A percentile compares a stretch with the other conserved stretches of the same genome.
Conservation (phyloP, 2,329 filamentous ascomycete species). For the Gliomastix tumulicola region DNA sequence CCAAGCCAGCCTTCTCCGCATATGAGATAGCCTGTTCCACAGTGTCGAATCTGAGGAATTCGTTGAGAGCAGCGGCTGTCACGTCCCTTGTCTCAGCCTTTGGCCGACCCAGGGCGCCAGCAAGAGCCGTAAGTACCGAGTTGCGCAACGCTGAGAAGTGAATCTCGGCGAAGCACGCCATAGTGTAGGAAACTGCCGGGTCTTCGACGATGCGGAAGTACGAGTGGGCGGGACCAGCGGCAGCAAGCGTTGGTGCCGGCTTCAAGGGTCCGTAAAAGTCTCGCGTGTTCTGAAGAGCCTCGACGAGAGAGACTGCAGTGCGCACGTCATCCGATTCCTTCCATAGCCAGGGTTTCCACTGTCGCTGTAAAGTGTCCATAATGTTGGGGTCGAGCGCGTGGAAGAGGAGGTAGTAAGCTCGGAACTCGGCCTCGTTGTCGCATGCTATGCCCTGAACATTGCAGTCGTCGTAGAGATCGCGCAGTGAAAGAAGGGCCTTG, state of each 20-base stretch:
- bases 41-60: constrained; percentile 59
- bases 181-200: constrained; percentile 55
- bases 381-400: constrained; percentile 53
- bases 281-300: constrained; percentile 51
- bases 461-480: constrained; percentile 61
- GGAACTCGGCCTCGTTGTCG: constrained; percentile 58
- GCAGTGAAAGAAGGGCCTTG: constrained; percentile 57
- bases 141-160: constrained; percentile 57
- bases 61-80: constrained; percentile 47
- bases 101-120: constrained; percentile 47
- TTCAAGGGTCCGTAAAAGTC: constrained; percentile 51
- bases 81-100: constrained; percentile 53
- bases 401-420: constrained; percentile 58
- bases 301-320: constrained; percentile 53
- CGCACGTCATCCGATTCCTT: constrained; percentile 49
- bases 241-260: constrained; percentile 38
- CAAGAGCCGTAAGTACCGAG: constrained; percentile 47
- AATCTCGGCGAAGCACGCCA: constrained; percentile 64
- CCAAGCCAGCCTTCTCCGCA: constrained; percentile 49
- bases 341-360: constrained; percentile 51
- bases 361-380: constrained; percentile 41
- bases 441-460: constrained; percentile 49
- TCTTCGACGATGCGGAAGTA: constrained; percentile 56
- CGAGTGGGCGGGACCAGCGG: constrained; percentile 40
- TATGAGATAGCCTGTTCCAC: constrained; percentile 60